Evolutionary conservation across 2,329 filamentous ascomycete species (phyloP).

Genomic region (Ophidiomyces ophidiicola): DNA sequence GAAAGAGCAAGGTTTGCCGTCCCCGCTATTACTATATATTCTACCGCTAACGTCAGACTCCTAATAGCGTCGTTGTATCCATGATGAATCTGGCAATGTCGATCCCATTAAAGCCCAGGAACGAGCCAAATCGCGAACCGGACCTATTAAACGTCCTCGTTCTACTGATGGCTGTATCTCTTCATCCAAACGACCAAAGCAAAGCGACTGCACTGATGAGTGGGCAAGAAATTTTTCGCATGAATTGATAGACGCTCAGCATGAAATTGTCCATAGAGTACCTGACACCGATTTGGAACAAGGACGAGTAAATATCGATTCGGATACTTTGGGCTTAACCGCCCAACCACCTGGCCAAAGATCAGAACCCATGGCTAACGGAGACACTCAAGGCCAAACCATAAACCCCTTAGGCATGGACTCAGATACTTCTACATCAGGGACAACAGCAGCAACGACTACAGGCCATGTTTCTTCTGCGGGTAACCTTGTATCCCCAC

Average conservation of each 20-base stretch:
- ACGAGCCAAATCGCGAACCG: conserved; percentile 46
- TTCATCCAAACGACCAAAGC: conserved; percentile 22
- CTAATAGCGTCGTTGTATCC: conserved; percentile 51
- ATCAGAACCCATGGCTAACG: conserved; percentile 12
- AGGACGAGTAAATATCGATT: background rate
- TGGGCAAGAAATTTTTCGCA: conserved; percentile 18
- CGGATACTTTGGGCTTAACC: background rate
- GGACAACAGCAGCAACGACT: conserved; percentile 15
- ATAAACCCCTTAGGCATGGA: too few species aligned
- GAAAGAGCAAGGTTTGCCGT: conserved; percentile 51
- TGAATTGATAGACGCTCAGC: conserved; percentile 10
- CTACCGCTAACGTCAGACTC: conserved; percentile 18
- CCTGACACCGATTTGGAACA: background rate
- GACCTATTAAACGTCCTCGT: conserved; percentile 43
- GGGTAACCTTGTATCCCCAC: conserved; percentile 33
- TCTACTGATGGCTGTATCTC: conserved; percentile 30
- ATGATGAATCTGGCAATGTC: conserved; percentile 52
- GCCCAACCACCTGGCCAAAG: background rate
- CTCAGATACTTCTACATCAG: too few species aligned
- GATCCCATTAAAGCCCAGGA: conserved; percentile 54
- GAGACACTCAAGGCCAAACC: conserved; percentile 18
- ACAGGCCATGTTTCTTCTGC: conserved; percentile 22
- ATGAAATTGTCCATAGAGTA: background rate
- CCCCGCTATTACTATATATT: conserved; percentile 1
- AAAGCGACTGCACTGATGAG: conserved; percentile 24